Evolutionary conservation across 495 filamentous ascomycete genomes (phyloP), one percentile per base, ranked within the genome.

Genomic region (Hapsidospora chrysogenum): DNA sequence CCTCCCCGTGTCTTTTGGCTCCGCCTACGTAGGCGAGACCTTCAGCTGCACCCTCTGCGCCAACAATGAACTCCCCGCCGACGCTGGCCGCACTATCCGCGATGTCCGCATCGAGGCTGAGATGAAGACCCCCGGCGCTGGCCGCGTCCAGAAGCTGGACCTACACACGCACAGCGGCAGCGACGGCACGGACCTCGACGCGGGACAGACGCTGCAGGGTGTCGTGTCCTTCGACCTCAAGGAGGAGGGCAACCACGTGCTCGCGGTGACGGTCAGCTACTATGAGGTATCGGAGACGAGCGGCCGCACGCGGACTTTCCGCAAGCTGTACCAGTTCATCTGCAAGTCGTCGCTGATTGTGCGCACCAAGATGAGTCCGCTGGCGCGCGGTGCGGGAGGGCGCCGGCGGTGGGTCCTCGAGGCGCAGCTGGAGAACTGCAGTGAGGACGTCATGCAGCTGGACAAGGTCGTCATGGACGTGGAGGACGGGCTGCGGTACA

Each of bases 301-400:
- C 36, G 80, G 77, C 21, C 67, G 83, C 26, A 74, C 78, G 17
- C 63, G 92, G 40, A 93, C 82, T 9, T 97, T 96, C 51, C 63
- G 87, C 42, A 97, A 97, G 54, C 56, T 97, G 40, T 97, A 97
- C 52, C 92, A 96, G 54, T 97, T 97, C 49, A 76, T 86, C 16
- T 87, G 85, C 31, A 84, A 87, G 55, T 75, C 78, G 36, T 81
- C 82, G 43, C 58, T 97, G 39, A 80, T 85, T 36, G 86, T 97
- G 16, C 61, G 89, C 38, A 95, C 89, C 0, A 97, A 97, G 50
- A 67, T 78, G 1, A 78, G 76, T 5, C 61, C 69, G 17, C 43
- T 92, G 39, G 40, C 56, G 4, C 38, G 47, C 3, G 40, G 40
- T n/a, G 41, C 46, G 32, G 31, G 35, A 22, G 37, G 39, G 8